Evolutionary conservation across 495 filamentous ascomycete species (phyloP).

Genomic region (Elaphomyces granulatus): DNA sequence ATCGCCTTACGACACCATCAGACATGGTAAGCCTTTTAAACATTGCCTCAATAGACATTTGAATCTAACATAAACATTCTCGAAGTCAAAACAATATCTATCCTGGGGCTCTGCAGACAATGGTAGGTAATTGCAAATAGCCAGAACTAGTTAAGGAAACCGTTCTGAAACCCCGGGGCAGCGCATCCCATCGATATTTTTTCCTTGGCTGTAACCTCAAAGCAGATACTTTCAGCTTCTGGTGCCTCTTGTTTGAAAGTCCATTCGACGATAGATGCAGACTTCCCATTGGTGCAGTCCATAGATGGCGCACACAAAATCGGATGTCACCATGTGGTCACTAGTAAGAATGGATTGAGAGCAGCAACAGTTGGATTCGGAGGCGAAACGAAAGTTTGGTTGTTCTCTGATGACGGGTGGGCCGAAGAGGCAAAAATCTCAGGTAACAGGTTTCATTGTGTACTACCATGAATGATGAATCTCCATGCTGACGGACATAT

Average conservation of each 20-base stretch:
- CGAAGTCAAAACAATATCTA: constrained; percentile 93
- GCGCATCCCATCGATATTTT: constrained; percentile 86
- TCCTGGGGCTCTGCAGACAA: constrained; percentile 79
- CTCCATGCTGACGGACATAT: background rate
- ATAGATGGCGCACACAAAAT: constrained; percentile 63
- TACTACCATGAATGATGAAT: background rate
- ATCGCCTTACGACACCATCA: too few relatives aligned
- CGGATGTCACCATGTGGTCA: constrained; percentile 77
- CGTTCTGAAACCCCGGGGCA: constrained; percentile 19
- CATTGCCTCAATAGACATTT: too few relatives aligned
- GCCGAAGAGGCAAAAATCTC: constrained; percentile 34
- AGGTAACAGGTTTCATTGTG: constrained; percentile 19
- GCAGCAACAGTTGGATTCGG: constrained; percentile 78
- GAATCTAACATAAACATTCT: constrained; percentile 3
- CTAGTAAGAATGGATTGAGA: constrained; percentile 48
- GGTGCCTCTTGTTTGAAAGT: constrained; percentile 69
- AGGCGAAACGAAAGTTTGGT: constrained; percentile 75
- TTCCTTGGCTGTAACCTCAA: constrained; percentile 67
- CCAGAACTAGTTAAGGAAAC: constrained; percentile 1
- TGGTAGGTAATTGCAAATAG: constrained; percentile 41
- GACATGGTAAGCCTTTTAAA: too few relatives aligned
- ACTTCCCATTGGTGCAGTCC: constrained; percentile 63
- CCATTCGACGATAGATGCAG: constrained; percentile 51
- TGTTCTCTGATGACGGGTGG: constrained; percentile 37
- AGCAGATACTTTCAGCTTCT: constrained; percentile 62